phyloP scores from a whole-genome alignment of 352 stramenopile species.

The Phytophthora brassicae region DNA sequence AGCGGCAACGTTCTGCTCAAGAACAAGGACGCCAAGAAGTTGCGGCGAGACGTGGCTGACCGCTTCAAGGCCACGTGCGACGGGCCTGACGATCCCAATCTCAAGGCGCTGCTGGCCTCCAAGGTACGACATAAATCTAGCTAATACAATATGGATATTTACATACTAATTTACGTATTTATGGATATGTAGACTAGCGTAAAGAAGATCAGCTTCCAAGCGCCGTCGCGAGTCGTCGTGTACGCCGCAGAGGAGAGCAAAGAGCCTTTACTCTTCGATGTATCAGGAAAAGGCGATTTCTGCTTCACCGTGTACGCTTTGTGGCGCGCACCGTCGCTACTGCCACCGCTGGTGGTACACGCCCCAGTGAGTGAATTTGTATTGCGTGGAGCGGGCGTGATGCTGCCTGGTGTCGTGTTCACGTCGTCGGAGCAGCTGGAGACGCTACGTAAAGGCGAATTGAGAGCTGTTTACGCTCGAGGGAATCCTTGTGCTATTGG shows the following conservation, averaged over 20 bases:
- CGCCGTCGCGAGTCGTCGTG: conserved; percentile 70
- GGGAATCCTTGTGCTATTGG: conserved; percentile 79
- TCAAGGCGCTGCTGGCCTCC: conserved; percentile 44
- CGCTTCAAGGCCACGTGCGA: conserved; percentile 34
- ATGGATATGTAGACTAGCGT: conserved; percentile 31
- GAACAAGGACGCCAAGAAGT: conserved; percentile 87
- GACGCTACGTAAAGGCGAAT: conserved; percentile 61
- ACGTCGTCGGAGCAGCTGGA: conserved; percentile 49
- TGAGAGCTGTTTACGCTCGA: conserved; percentile 68
- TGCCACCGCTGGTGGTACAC: conserved; percentile 69
- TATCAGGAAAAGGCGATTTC: conserved; percentile 67
- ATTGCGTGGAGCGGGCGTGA: conserved; percentile 78
- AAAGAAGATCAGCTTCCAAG: conserved; percentile 81
- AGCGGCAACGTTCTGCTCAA: conserved; percentile 82
- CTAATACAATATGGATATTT: neutral
- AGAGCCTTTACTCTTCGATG: conserved; percentile 75
- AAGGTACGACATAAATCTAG: conserved; percentile 32
- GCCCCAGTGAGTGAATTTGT: conserved; percentile 82
- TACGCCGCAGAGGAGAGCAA: conserved; percentile 58
- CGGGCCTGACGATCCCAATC: conserved; percentile 36
- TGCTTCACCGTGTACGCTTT: conserved; percentile 73
- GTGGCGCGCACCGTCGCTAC: conserved; percentile 49
- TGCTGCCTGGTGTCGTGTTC: conserved; percentile 83
- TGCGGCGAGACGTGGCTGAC: conserved; percentile 58
- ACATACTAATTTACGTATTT: conserved; percentile 1